Percentiles rank a stretch among this genome's conserved stretches.
Evolutionary conservation across 345 rosid species (phyloP).

Genomic region (Euphorbia tirucalli): DNA sequence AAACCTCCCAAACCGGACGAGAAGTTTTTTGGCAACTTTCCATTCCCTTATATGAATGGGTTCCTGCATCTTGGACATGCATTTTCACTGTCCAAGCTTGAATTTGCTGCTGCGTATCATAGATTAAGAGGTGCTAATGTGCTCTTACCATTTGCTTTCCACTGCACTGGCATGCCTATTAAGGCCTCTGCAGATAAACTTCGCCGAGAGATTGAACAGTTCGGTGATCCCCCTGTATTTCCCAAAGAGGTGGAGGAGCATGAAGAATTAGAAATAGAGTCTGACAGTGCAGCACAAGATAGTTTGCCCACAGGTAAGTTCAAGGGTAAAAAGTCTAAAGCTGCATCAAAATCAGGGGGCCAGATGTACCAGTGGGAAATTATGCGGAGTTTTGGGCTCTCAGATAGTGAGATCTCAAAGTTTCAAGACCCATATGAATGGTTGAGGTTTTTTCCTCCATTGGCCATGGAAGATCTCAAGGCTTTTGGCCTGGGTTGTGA

Average conservation of each 20-base stretch:
- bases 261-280: constrained; percentile 23
- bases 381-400: constrained; percentile 85
- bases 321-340: constrained; percentile 86
- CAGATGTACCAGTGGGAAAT: constrained; percentile 91
- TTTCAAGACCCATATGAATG: constrained; percentile 79
- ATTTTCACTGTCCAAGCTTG: constrained; percentile 74
- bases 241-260: constrained; percentile 39
- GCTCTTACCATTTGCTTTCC: constrained; percentile 82
- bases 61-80: constrained; percentile 79
- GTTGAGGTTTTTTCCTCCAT: constrained; percentile 74
- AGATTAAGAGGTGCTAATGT: constrained; percentile 86
- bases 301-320: constrained; percentile 49
- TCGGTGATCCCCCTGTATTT: constrained; percentile 77
- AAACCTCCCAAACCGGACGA: constrained; percentile 50
- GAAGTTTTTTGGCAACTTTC: constrained; percentile 76
- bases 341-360: constrained; percentile 75
- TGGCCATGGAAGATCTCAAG: constrained; percentile 74
- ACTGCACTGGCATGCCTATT: constrained; percentile 97
- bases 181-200: constrained; percentile 97
- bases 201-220: constrained; percentile 59
- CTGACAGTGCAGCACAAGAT: constrained; percentile 32
- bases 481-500: constrained; percentile 91
- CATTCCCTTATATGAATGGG: constrained; percentile 86
- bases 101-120: constrained; percentile 88
- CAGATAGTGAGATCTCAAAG: constrained; percentile 60